Base-by-base conservation (phyloP, 768 basidiomycete genomes). In the Termitomyces sp. region DNA sequence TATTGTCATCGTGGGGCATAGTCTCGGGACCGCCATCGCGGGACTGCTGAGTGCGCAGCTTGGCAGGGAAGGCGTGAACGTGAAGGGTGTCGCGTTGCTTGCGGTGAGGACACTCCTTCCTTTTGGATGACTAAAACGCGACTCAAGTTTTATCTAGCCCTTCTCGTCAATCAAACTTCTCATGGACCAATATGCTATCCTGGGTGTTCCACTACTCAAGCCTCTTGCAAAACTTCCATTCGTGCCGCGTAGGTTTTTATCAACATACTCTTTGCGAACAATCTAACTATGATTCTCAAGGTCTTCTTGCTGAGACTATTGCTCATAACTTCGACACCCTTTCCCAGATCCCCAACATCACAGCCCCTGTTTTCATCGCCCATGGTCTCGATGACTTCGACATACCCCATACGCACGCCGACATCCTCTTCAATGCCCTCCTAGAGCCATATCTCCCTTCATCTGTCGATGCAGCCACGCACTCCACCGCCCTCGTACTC, bases 331-430 rank as follows among this genome's bases (percentile, higher is more conserved):
- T 86, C 59, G 80, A 89, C 63, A 87, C 88, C 0, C 72, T 85
- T 17, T 74, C 77, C 11, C 74, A 81, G 17, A 76, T 88, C 35
- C 74, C 79, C 9, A 72, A 77, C 55, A 79, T 91, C 60, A 80
- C 82, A 60, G 79, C 81, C 0, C 83, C 87, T 9, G 77, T 89
- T 7, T 72, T 93, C 37, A 77, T 94, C 58, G 83, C 79, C 0
- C 92, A 94, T 66, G 83, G 88, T 7, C 74, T 77, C 57, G 76
- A 92, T 65, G 92, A 94, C 68, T 74, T 71, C 61, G 85, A 89
- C 46, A 91, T 93, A 45, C 84, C 85, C 0, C 75, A 82, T 60
- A 72, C 77, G 0, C 91, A 94, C 65, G 85, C 91, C 0, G 73
- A 76, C 14, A 69, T 74, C 0, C 78, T 94, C 22, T 91, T 91